Conservation (phyloP, 345 rosid species). For the Moricandia arvensis region DNA sequence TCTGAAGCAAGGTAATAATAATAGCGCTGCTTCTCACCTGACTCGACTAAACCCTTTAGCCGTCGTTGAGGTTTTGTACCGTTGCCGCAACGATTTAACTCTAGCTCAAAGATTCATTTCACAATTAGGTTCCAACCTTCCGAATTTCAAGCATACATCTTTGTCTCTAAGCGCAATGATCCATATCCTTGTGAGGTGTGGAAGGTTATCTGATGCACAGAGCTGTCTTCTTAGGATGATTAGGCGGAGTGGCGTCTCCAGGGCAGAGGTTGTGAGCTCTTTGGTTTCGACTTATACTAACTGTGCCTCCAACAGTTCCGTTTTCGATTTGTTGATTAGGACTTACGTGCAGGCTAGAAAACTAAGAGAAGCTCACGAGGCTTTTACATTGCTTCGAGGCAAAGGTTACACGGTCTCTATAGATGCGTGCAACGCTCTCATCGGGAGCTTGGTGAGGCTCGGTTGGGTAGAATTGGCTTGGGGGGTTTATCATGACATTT, state of each 20-base stretch:
- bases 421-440: slow-evolving; percentile 66
- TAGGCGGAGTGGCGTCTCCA: slow-evolving; percentile 71
- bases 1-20: slow-evolving; percentile 50
- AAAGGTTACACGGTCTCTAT: slow-evolving; percentile 50
- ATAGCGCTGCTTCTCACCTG: slow-evolving; percentile 26
- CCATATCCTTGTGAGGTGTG: slow-evolving; percentile 51
- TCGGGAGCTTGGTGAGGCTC: slow-evolving; percentile 64
- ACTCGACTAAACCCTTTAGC: slow-evolving; percentile 48
- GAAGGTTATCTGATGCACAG: slow-evolving; percentile 75
- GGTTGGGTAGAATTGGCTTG: slow-evolving; percentile 68
- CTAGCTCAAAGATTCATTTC: slow-evolving; percentile 49
- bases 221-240: slow-evolving; percentile 70
- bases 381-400: slow-evolving; percentile 38
- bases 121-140: slow-evolving; percentile 34
- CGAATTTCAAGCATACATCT: slow-evolving; percentile 56
- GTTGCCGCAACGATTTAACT: slow-evolving; percentile 51
- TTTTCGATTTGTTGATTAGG: slow-evolving; percentile 70
- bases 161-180: slow-evolving; percentile 64
- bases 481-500: slow-evolving; percentile 49
- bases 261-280: slow-evolving; percentile 51
- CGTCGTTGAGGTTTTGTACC: slow-evolving; percentile 55
- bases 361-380: slow-evolving; percentile 64
- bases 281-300: slow-evolving; percentile 43
- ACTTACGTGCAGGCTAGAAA: slow-evolving; percentile 79
- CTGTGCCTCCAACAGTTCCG: slow-evolving; percentile 40